Percentiles rank a stretch among this genome's conserved stretches.
These are phyloP conservation scores for Diplodia scrobiculata DNA, from an alignment of 2,329 filamentous ascomycete species.

Conservation along the genomic window DNA sequence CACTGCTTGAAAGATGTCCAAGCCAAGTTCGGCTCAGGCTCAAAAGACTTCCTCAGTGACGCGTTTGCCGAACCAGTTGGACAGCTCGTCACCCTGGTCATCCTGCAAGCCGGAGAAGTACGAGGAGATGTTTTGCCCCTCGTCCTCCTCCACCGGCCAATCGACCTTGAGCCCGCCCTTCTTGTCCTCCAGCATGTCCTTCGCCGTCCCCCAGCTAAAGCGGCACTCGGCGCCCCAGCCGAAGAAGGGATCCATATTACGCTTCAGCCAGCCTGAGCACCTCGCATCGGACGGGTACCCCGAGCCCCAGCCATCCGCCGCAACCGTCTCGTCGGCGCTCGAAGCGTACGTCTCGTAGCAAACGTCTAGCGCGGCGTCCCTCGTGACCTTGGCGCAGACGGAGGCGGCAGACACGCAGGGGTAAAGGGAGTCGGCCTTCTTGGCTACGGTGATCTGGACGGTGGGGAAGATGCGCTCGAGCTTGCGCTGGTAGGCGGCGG, in stretches of 20 bases:
- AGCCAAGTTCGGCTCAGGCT: constrained; percentile 32
- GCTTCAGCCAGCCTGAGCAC: constrained; percentile 77
- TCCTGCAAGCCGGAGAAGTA: constrained; percentile 63
- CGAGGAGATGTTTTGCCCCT: constrained; percentile 69
- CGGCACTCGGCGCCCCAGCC: constrained; percentile 92
- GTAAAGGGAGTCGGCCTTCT: constrained; percentile 88
- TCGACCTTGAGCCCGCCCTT: constrained; percentile 70
- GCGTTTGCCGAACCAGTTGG: constrained; percentile 79
- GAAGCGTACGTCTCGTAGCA: constrained; percentile 63
- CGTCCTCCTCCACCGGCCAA: constrained; percentile 78
- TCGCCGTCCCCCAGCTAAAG: constrained; percentile 94
- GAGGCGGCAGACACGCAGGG: constrained; percentile 91
- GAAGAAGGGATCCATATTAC: constrained; percentile 88
- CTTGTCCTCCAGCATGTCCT: constrained; percentile 81
- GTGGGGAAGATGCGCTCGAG: constrained; percentile 83
- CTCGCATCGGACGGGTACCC: constrained; percentile 88
- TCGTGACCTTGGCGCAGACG: constrained; percentile 93
- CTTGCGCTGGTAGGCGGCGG: constrained; percentile 78
- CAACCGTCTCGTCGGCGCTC: constrained; percentile 35
- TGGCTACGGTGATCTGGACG: constrained; percentile 53
- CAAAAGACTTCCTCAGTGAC: constrained; percentile 71
- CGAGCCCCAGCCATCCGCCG: constrained; percentile 71
- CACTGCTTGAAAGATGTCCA: neutral
- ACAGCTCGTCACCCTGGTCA: constrained; percentile 65
- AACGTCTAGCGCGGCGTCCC: constrained; percentile 84